Base-by-base conservation (phyloP, 129 eudicot genomes). In the Calendula officinalis region DNA sequence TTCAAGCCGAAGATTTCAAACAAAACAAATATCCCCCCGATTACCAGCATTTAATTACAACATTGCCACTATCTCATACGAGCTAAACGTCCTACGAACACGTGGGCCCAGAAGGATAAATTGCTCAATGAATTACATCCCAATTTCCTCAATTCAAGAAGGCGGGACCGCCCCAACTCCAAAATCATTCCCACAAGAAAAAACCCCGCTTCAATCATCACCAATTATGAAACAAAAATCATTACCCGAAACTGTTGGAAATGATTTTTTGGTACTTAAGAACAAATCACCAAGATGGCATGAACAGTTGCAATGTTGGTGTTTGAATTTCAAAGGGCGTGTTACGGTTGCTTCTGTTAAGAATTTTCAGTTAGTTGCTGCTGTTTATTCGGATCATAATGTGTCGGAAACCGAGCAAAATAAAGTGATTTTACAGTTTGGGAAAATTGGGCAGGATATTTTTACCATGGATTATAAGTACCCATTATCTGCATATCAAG, bases 211-310 rank as follows among this genome's bases (percentile, higher is more conserved):
- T 12, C 6, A 33, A 9, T 54, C 63, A 4, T 30, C 79, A 27
- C 62, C 48, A n/a, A 41, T 56, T 44, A 48, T 77, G 4, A 80
- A 45, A 66, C 75, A 45, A 55, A 82, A 82, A 32, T 47, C 72
- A 7, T 40, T 43, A 16, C 16, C 63, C 4, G 13, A 17, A 40
- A 37, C 82, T 22, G 11, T 53, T 7, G n/a, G 62, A 8, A 66
- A 10, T 0, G 96, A 82, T 40, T 70, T 87, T 0, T 81, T 90
- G 52, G 80, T 75, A 16, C 88, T 90, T 38, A 79, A 83, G 60
- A 90, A 86, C 75, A 90, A 86, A 54, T 73, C 91, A 50, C 95
- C 97, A 22, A 79, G 95, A 62, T 90, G 97, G 97, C 97, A 90
- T 47, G 95, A 90, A 35, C 97, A 90, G 50, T 50, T 90, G 64